Base-by-base conservation (phyloP, 2,329 filamentous ascomycete genomes). In the Ceratocystis destructans region DNA sequence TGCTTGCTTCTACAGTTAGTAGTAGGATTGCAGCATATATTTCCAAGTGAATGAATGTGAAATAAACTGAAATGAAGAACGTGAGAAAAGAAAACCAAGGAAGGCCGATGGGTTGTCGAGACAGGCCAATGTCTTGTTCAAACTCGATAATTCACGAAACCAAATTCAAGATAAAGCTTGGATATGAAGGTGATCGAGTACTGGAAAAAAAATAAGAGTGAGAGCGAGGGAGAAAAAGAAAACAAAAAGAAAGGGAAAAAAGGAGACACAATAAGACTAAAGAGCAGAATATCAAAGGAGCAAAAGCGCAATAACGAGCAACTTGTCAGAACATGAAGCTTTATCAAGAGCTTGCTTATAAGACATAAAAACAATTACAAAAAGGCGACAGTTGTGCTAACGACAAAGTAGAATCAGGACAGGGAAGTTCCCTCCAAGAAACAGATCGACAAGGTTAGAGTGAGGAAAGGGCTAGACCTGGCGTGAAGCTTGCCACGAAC, bases 401-500 rank as follows among this genome's bases (percentile, higher is more conserved):
- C 22, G 22, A 31, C n/a, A 15, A 15, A 55, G 12, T 15, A 20
- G 25, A 53, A 3, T 1, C 2, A 20, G 55, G n/a, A 22, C 55
- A 59, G 55, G 55, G 55, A 59, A 59, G 28, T 7, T n/a, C 55
- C 55, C 55, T 20, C 31, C 5, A 59, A 17, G 12, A 59, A 59
- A n/a, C 17, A 31, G 55, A 59, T 59, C 12, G 31, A 37, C 55
- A 33, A 59, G 17, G 55, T 20, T 59, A 17, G 22, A 17, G 8
- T 10, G 55, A 37, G 28, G 28, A 59, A 59, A 59, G n/a, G 55
- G 55, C 55, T 59, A 59, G 55, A 59, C 28, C 55, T 59, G 25
- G 55, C 31, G 25, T 59, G 55, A 59, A 59, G 55, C 55, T 59
- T 59, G 22, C 55, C 55, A 59, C 55, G 55, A 59, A 37, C 55